Conservation (phyloP, 371 early-diverging fungal species). For the Mortierella sp. region DNA sequence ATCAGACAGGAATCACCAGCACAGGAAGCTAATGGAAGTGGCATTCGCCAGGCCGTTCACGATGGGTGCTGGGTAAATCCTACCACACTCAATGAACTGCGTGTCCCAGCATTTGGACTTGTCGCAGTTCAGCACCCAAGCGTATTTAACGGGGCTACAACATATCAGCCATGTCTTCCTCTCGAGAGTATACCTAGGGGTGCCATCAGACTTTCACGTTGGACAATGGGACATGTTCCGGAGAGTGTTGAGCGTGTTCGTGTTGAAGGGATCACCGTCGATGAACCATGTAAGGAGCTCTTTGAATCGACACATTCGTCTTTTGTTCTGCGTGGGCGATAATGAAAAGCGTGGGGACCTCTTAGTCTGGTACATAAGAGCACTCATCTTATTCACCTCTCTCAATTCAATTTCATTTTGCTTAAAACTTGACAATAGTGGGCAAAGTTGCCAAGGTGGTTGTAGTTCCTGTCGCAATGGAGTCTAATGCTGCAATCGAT, state of each 20-base stretch:
- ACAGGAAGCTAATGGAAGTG: not conserved
- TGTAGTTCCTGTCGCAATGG: not conserved
- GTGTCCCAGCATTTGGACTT: conserved; percentile 26
- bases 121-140: conserved; percentile 13
- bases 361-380: not conserved
- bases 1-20: not conserved
- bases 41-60: not conserved
- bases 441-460: conserved; percentile 12
- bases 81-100: conserved; percentile 20
- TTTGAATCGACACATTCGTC: not conserved
- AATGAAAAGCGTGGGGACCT: not conserved
- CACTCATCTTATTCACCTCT: not conserved
- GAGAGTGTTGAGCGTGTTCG: not conserved
- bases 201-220: conserved; percentile 4
- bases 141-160: conserved; percentile 11
- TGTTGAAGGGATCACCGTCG: conserved; percentile 9
- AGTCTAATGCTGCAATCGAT: not conserved
- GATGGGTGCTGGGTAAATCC: conserved; percentile 2
- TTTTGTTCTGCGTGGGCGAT: not conserved
- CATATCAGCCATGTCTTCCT: conserved; percentile 23
- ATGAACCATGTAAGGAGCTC: conserved; percentile 8
- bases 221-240: not conserved
- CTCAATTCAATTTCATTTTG: not conserved
- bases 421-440: conserved; percentile 7
- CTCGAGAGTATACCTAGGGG: conserved; percentile 9